Base-by-base conservation (phyloP, 805 yeast genomes). In the Tetrapisispora nanseiensis region DNA sequence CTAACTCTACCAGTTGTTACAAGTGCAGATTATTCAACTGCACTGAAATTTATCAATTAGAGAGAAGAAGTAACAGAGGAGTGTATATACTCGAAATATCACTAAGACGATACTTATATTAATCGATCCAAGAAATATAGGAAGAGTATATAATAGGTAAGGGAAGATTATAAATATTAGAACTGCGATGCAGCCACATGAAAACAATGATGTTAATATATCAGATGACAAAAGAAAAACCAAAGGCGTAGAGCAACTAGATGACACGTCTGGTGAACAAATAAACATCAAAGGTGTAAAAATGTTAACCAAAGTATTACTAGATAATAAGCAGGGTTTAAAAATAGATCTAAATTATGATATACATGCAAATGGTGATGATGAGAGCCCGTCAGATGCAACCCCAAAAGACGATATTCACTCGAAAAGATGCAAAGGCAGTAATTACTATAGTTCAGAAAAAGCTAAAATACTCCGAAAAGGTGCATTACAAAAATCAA, bases 271-370 rank as follows among this genome's bases (percentile, higher is more conserved):
- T 24, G 27, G 11, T 24, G 27, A 13, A 6, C 9, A 7, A 27
- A n/a, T 20, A 23, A 30, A 43, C 20, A 13, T 36, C 6, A 48
- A 44, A 2, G 40, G 49, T 26, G 22, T 57, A 8, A 56, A 53
- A 37, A 20, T 55, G 27, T 53, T 51, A 6, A 49, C 60, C 5
- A 53, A 58, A 39, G 23, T 61, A 26, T 38, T 61, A 18, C 41
- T 54, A 32, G 62, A 59, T 39, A 50, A 48, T 36, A 56, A 54
- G 40, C 45, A 50, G 28, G 56, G 59, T 4, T 41, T 60, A n/a
- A 54, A 59, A 56, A 63, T 59, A 42, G 63, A 59, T 41, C 39
- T 61, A 23, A 59, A 61, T 37, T 52, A 50, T 40, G 39, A 41
- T 12, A 29, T 40, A n/a, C n/a, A n/a, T n/a, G n/a, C n/a, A 16